These are phyloP conservation scores for Maudiozyma saulgeensis DNA, from an alignment of 805 yeast species.

Conservation along the genomic window DNA sequence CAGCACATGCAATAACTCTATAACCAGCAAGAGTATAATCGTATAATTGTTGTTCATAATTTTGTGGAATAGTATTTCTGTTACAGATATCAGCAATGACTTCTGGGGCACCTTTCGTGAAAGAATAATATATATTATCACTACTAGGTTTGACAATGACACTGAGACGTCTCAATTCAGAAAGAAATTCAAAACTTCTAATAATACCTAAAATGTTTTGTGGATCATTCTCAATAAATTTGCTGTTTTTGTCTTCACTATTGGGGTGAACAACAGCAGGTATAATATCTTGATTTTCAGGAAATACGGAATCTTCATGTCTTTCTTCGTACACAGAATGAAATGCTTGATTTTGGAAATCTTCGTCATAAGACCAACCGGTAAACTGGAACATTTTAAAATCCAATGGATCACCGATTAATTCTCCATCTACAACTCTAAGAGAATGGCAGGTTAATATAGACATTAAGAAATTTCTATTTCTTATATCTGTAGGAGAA, in stretches of 20 bases:
- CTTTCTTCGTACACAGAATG: conserved; percentile 32
- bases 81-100: conserved; percentile 72
- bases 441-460: conserved; percentile 75
- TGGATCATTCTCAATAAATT: conserved; percentile 29
- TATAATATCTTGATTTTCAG: conserved; percentile 35
- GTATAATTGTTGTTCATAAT: conserved; percentile 65
- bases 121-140: conserved; percentile 38
- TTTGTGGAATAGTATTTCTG: conserved; percentile 58
- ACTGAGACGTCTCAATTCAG: conserved; percentile 83
- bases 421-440: conserved; percentile 63
- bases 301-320: conserved; percentile 31
- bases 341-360: conserved; percentile 35
- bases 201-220: conserved; percentile 37
- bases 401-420: conserved; percentile 92
- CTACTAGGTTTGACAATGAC: conserved; percentile 50
- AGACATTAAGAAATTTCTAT: conserved; percentile 30
- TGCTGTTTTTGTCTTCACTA: conserved; percentile 19
- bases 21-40: conserved; percentile 88
- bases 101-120: conserved; percentile 96
- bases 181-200: conserved; percentile 68
- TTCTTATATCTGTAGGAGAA: conserved; percentile 22
- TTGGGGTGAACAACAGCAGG: conserved; percentile 45
- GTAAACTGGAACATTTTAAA: conserved; percentile 88
- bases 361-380: conserved; percentile 66
- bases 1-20: conserved; percentile 91